Base-by-base conservation (phyloP, 495 filamentous ascomycete genomes). In the Patellaria atrata region DNA sequence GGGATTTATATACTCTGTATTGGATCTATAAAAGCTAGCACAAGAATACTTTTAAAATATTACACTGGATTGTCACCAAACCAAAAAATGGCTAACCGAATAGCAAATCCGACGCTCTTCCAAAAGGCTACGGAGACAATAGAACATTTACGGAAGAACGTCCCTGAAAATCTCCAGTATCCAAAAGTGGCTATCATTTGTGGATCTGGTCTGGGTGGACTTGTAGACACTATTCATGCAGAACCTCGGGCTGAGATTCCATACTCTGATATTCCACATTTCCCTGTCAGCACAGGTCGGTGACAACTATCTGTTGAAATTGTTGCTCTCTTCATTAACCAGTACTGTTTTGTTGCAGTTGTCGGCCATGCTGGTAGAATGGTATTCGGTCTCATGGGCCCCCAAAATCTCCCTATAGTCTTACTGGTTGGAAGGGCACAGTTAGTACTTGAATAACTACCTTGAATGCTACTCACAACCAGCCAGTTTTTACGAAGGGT, bases 371-470 rank as follows among this genome's bases (percentile, higher is more conserved):
- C 70, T 27, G 77, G 79, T 22, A 80, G 77, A 49, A 57, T 85
- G 31, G 67, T 83, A 6, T 82, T 83, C 54, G 76, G 79, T 3
- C 48, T 68, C 5, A 57, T 84, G 24, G 68, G 69, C 5, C 41
- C 46, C 4, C 38, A 58, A 20, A 60, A 62, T 34, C 66, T 65
- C 8, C 71, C 77, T 1, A 68, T 71, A 3, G 74, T 82, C 3
- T 61, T 83, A 46, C 75, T 85, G 65, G 71, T 79, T 50, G 79
- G 79, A 23, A 64, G 79, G 45, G 67, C 68, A 39, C 79, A 84
- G 79, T 83, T 27, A 65, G 77, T 63, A 38, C 25, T n/a, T 30
- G n/a, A n/a, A n/a, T n/a, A n/a, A n/a, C n/a, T n/a, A n/a, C n/a
- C n/a, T n/a, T n/a, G n/a, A n/a, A n/a, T 22, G 10, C 29, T 35